Base-by-base conservation (phyloP, 495 filamentous ascomycete species). In the Aspergillus egyptiacus region DNA sequence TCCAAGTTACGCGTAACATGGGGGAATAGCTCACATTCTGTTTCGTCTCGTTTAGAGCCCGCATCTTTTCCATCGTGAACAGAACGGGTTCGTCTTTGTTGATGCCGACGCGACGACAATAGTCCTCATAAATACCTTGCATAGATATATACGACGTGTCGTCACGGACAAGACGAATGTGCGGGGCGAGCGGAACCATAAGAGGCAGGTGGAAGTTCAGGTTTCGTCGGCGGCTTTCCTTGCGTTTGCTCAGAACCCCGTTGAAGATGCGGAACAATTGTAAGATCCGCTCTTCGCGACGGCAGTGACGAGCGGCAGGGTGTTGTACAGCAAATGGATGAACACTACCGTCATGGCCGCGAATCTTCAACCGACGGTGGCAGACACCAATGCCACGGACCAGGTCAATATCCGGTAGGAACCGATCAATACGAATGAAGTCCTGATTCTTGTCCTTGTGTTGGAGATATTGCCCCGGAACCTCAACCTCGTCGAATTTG, bases 191-290 rank as follows among this genome's bases (percentile, higher is more conserved):
- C 4, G 94, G 94, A 47, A 97, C 77, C 85, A 97, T 95, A 48
- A 96, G 70, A 2, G 94, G 94, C 28, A 99, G 78, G 49, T 93
- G 89, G 74, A 99, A 99, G 62, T 89, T 90, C 28, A 99, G 73
- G 61, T 97, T 96, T 25, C 94, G 84, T 9, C 91, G 83, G 37
- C 94, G 80, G 58, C 85, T 91, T 66, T 99, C 94, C 71, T 97
- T 97, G 56, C 89, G 85, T 67, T 91, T 91, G 13, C 81, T 76
- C 34, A 99, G 74, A 23, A 84, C 80, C 52, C 88, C 87, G 64
- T 99, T 97, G 72, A 99, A 91, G 51, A 95, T 94, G 17, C 94
- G 80, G 81, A 97, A 99, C n/a, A 99, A 74, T 64, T 99, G 94
- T 34, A 95, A 66, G 42, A 97, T 95, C 25, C 91, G 79, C 64